Base-by-base conservation (phyloP, 1,284 basidiomycete species). In the Sparassis latifolia region DNA sequence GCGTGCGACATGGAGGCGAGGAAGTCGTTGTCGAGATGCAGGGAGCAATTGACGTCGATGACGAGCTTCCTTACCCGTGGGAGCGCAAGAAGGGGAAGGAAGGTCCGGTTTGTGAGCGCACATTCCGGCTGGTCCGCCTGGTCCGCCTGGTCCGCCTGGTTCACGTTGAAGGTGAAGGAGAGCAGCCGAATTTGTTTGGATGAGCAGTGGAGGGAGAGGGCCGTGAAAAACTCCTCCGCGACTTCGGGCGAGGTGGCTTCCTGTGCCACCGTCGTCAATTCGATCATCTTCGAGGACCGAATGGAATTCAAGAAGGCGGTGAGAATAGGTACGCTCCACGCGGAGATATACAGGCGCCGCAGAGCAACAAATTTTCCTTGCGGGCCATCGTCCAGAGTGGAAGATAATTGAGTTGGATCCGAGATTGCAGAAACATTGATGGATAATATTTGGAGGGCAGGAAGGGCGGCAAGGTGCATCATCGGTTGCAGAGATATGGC, bases 11-110 rank as follows among this genome's bases (percentile, higher is more conserved):
- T 46, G 2, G 5, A 3, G 7, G n/a, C 7, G 10, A 54, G 33
- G 10, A 41, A 10, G 32, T 32, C 40, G 43, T 51, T 47, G 44
- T 48, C 37, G 30, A 54, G 27, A 31, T 48, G 38, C n/a, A 46
- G 7, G 12, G 45, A 46, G 33, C 45, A 50, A 28, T 35, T 33
- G 45, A 49, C 37, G 12, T 33, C n/a, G 4, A 50, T 30, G 3
- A 4, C 28, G 33, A 50, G 49, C 3, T 10, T 4, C 6, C 31
- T 3, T 6, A 47, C 5, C 6, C 20, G n/a, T 10, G n/a, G 20
- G 44, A 50, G 35, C 2, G 2, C n/a, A 27, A 50, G 49, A 5
- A 50, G 44, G 7, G 49, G 44, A 9, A 10, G 7, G 37, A 50
- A 39, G 28, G 44, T 45, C 4, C 28, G 12, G n/a, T 29, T 12